phyloP scores from a whole-genome alignment of 192 early-diverging fungal genomes.

The Rhizophagus clarus region DNA sequence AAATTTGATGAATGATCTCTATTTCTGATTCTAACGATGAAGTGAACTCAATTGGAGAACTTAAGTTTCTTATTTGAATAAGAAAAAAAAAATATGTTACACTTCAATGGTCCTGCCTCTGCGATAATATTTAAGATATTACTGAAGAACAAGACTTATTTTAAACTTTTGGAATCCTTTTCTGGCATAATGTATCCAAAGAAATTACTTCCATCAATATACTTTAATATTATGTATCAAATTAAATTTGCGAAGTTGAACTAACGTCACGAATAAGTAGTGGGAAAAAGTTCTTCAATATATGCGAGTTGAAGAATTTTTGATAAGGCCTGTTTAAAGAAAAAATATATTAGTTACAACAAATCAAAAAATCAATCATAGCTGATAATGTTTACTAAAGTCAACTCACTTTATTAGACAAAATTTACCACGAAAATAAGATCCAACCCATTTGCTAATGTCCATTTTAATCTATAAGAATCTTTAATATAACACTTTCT shows the following conservation, averaged over 20 bases:
- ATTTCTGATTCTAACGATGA: too few relatives aligned
- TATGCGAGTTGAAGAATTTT: slow-evolving; percentile 84
- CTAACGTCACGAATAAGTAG: slow-evolving; percentile 35
- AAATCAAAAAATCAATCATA: too few relatives aligned
- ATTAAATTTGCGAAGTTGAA: slow-evolving; percentile 39
- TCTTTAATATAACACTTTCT: slow-evolving; percentile 71
- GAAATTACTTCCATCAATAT: too few relatives aligned
- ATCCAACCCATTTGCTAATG: slow-evolving; percentile 78
- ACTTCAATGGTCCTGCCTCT: too few relatives aligned
- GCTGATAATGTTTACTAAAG: too few relatives aligned
- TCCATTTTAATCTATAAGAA: slow-evolving; percentile 75
- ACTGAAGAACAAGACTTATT: neutral
- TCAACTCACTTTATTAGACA: slow-evolving; percentile 24
- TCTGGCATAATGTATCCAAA: too few relatives aligned
- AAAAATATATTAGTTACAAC: neutral
- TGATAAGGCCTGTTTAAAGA: slow-evolving; percentile 70
- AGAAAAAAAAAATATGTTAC: too few relatives aligned
- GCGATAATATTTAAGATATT: too few relatives aligned
- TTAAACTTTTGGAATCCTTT: slow-evolving; percentile 54
- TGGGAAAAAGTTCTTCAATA: slow-evolving; percentile 78
- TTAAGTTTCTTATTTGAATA: too few relatives aligned
- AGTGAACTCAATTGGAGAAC: too few relatives aligned
- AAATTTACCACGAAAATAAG: slow-evolving; percentile 78
- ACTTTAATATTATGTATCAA: slow-evolving; percentile 68
- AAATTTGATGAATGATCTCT: too few relatives aligned